Percentiles rank a stretch among this genome's conserved stretches.
These are phyloP conservation scores for Raphanus raphanistrum DNA, from an alignment of 345 rosid species.

Conservation along the genomic window DNA sequence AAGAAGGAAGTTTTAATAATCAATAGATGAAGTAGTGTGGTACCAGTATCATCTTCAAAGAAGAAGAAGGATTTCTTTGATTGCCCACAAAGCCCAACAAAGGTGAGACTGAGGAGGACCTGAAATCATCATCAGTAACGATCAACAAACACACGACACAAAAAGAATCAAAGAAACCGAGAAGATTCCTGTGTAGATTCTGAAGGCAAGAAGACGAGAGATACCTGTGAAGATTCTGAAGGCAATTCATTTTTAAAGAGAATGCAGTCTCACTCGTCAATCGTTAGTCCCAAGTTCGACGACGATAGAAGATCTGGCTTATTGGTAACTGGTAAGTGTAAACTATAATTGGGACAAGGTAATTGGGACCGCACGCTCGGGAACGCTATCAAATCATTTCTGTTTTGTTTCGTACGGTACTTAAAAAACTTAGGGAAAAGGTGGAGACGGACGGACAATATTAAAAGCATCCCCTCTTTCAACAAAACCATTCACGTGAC, in stretches of 20 bases:
- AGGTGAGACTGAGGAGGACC: slow-evolving; percentile 62
- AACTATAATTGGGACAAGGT: neutral
- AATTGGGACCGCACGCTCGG: neutral
- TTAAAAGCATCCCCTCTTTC: neutral
- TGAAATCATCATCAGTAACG: slow-evolving; percentile 34
- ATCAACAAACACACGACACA: neutral
- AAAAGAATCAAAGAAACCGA: neutral
- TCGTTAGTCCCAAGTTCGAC: neutral
- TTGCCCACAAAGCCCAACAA: slow-evolving; percentile 43
- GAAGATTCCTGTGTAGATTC: neutral
- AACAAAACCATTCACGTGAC: no score
- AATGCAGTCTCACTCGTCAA: neutral
- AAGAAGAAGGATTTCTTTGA: slow-evolving; percentile 42
- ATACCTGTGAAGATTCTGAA: slow-evolving; percentile 63
- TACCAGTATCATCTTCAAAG: slow-evolving; percentile 33
- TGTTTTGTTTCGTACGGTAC: neutral
- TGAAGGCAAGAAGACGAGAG: neutral
- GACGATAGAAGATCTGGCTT: neutral
- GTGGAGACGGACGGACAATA: neutral
- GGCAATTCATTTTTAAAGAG: slow-evolving; percentile 47
- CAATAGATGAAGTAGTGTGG: slow-evolving; percentile 1
- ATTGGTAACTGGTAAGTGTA: neutral
- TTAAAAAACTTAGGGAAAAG: no score
- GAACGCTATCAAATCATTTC: neutral
- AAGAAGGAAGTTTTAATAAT: neutral